Evolutionary conservation across 345 rosid genomes (phyloP).

Genomic region (Sisymbrium altissimum): DNA sequence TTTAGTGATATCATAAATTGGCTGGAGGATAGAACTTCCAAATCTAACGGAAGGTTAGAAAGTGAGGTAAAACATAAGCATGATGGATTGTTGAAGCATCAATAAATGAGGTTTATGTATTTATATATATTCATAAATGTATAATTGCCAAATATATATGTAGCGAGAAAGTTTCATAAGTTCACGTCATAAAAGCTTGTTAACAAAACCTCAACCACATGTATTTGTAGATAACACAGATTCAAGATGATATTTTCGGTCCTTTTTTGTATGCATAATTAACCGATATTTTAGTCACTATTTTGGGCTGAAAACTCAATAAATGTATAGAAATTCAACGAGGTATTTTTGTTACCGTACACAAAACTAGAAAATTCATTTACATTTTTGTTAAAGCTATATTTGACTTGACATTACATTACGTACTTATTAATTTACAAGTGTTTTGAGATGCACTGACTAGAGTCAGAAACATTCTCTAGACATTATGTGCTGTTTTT

Average conservation of each 20-base stretch:
- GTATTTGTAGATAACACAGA: neutral
- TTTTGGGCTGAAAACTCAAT: neutral
- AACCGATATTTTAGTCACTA: neutral
- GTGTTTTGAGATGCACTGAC: neutral
- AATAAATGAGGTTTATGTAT: neutral
- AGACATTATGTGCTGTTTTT: neutral
- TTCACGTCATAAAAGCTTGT: neutral
- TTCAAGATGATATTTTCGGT: neutral
- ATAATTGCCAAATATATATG: neutral
- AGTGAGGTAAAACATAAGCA: conserved; percentile 17
- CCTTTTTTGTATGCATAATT: too few relatives aligned
- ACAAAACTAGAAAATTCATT: neutral
- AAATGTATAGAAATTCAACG: neutral
- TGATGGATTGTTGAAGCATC: conserved; percentile 13
- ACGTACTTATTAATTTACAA: too few relatives aligned
- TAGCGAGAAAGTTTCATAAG: neutral
- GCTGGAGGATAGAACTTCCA: conserved; percentile 43
- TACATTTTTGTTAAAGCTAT: too few relatives aligned
- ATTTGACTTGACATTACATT: neutral
- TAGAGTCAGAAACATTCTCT: neutral
- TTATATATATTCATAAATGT: neutral
- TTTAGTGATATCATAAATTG: conserved; percentile 59
- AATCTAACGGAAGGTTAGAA: conserved; percentile 23
- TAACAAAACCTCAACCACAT: neutral
- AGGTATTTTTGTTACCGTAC: neutral